Conservation (phyloP, 2,329 filamentous ascomycete genomes). For the Stenocarpella maydis region DNA sequence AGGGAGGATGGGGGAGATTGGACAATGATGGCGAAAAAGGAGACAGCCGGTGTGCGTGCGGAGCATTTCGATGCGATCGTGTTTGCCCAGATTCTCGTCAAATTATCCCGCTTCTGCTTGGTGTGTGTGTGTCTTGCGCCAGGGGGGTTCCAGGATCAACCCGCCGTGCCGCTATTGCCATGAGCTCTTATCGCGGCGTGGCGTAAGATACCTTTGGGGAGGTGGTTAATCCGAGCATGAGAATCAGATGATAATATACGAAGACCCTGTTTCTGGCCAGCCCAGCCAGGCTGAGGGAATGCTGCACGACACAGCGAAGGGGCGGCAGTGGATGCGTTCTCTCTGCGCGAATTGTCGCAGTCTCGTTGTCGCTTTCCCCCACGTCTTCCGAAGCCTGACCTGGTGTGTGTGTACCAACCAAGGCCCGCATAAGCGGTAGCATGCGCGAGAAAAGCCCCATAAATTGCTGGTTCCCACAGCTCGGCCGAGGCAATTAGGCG, state of each 20-base stretch:
- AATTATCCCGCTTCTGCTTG: conserved; percentile 18
- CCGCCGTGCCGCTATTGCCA: conserved; percentile 11
- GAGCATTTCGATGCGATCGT: conserved; percentile 15
- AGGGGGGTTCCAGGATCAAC: conserved; percentile 20
- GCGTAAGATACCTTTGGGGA: not conserved
- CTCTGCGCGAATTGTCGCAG: not conserved
- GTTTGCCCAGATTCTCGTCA: conserved; percentile 4
- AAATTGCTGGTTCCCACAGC: not conserved
- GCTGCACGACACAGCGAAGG: not conserved
- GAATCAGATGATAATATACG: not conserved
- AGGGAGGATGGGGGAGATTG: not conserved
- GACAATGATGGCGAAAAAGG: not conserved
- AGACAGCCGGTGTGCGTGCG: not conserved
- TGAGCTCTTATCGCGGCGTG: conserved; percentile 23
- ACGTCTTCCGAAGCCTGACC: not conserved
- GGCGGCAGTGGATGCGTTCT: not conserved
- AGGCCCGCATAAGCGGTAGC: not conserved
- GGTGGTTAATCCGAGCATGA: not conserved
- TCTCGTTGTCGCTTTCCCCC: not conserved
- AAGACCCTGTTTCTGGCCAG: not conserved
- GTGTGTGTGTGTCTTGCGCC: not conserved
- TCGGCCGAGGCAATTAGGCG: conserved; percentile 22
- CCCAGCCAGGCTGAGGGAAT: not conserved
- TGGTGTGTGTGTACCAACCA: not conserved
- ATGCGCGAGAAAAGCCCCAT: not conserved